phyloP scores from a whole-genome alignment of 192 early-diverging fungal species.

The Backusella sp. region DNA sequence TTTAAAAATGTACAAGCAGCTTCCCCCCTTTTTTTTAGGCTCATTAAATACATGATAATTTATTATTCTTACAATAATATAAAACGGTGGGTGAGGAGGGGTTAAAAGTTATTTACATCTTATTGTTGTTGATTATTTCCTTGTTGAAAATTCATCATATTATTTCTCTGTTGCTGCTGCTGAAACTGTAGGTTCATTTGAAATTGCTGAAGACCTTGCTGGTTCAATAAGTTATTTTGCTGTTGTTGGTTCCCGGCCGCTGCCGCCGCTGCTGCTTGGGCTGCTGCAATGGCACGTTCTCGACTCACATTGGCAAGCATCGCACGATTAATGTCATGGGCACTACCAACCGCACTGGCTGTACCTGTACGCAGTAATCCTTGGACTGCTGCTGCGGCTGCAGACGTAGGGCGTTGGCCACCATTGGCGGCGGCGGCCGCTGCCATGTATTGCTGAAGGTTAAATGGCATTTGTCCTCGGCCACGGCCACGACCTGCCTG shows the following conservation, averaged over 20 bases:
- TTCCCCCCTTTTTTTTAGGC: too few relatives aligned
- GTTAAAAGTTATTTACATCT: neutral
- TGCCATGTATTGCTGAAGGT: slow-evolving; percentile 13
- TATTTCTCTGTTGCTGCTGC: slow-evolving; percentile 18
- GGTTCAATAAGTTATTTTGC: neutral
- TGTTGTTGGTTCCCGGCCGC: neutral
- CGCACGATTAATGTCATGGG: neutral
- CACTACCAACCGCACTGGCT: neutral
- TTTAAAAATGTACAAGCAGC: too few relatives aligned
- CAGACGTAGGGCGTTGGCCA: neutral
- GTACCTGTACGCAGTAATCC: neutral
- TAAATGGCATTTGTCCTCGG: slow-evolving; percentile 20
- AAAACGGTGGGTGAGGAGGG: neutral
- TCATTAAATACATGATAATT: neutral
- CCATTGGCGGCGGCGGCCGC: neutral
- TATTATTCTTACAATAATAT: neutral
- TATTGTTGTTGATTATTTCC: slow-evolving; percentile 9
- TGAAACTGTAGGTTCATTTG: slow-evolving; percentile 31
- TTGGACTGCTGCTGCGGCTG: neutral
- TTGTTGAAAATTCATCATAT: slow-evolving; percentile 9
- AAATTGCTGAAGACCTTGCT: slow-evolving; percentile 24
- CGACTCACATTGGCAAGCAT: neutral
- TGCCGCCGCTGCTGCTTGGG: slow-evolving; percentile 6
- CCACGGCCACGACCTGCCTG: slow-evolving; percentile 22
- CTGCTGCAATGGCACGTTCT: neutral